These are phyloP conservation scores for Penicillium nordicum DNA, from an alignment of 2,329 filamentous ascomycete species.

Conservation along the genomic window DNA sequence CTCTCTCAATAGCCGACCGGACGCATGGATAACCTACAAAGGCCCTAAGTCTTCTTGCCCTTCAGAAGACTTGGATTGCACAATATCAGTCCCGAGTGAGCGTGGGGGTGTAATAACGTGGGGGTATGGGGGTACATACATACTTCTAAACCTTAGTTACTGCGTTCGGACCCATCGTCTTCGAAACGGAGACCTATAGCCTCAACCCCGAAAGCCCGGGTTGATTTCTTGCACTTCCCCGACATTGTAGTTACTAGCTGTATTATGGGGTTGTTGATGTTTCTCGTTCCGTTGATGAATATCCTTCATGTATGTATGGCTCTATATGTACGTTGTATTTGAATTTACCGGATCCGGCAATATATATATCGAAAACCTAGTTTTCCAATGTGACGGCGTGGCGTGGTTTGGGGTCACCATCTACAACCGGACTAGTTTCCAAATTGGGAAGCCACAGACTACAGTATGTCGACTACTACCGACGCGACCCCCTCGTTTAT, in stretches of 20 bases:
- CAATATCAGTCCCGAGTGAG: too few species aligned
- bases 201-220: not conserved
- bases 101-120: too few species aligned
- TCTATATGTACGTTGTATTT: not conserved
- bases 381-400: not conserved
- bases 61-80: too few species aligned
- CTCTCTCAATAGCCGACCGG: too few species aligned
- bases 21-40: too few species aligned
- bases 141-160: too few species aligned
- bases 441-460: not conserved
- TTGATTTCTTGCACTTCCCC: not conserved
- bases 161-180: too few species aligned
- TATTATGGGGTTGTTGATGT: not conserved
- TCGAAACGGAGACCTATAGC: too few species aligned
- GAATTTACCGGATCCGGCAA: not conserved
- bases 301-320: not conserved
- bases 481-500: not conserved
- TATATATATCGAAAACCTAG: not conserved
- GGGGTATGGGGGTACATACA: too few species aligned
- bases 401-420: not conserved
- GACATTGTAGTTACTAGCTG: not conserved
- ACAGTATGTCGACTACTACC: not conserved
- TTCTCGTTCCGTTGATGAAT: not conserved
- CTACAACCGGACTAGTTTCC: not conserved
- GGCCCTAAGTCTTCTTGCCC: too few species aligned